Percentiles rank a stretch among this genome's conserved stretches.
These are phyloP conservation scores for Hirschfeldia incana DNA, from an alignment of 345 rosid species.

Conservation along the genomic window DNA sequence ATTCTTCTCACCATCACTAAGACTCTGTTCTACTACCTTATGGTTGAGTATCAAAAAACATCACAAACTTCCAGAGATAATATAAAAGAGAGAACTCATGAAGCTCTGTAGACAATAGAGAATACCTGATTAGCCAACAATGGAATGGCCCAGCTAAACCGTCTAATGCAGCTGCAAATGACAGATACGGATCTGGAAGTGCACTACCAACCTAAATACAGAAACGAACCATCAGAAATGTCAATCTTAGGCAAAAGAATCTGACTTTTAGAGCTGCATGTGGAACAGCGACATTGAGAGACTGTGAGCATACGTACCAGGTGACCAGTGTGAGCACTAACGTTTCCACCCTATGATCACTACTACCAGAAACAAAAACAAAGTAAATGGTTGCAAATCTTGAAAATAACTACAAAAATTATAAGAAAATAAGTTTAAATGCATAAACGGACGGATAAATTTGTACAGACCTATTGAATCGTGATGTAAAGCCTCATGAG, in stretches of 20 bases:
- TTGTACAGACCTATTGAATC: conserved; percentile 68
- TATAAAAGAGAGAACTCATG: conserved; percentile 6
- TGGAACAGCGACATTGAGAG: background rate
- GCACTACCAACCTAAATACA: conserved; percentile 87
- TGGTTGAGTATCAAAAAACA: conserved; percentile 10
- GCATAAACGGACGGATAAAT: conserved; percentile 4
- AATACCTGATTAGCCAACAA: conserved; percentile 98
- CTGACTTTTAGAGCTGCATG: background rate
- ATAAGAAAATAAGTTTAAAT: background rate
- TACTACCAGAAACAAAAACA: conserved; percentile 38
- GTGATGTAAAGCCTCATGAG: conserved; percentile 98
- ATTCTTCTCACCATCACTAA: background rate
- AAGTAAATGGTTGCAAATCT: background rate
- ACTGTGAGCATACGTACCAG: conserved; percentile 49
- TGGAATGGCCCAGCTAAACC: conserved; percentile 99
- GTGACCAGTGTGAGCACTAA: conserved; percentile 98
- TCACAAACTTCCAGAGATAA: conserved; percentile 15
- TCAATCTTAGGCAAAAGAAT: background rate
- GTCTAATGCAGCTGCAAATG: conserved; percentile 30
- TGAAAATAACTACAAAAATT: background rate
- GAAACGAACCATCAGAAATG: conserved; percentile 5
- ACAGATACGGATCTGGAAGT: conserved; percentile 96
- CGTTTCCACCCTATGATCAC: conserved; percentile 99
- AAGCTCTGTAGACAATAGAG: conserved; percentile 14
- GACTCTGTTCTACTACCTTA: background rate